Conservation (phyloP, 805 yeast species). For the Yamadazyma phyllophila region DNA sequence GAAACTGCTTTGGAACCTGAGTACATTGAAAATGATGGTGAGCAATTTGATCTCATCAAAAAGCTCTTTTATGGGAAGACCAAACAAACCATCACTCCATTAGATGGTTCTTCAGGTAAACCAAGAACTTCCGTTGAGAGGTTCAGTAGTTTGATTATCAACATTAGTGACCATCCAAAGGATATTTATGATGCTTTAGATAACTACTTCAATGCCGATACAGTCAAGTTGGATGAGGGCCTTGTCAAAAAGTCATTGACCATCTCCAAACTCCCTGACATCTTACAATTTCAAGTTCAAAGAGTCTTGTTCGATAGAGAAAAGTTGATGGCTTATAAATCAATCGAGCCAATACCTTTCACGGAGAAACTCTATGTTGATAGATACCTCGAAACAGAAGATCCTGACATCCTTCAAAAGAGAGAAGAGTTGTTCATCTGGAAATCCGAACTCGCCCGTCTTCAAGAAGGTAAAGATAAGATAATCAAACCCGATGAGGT, state of each 20-base stretch:
- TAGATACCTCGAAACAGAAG: slow-evolving; percentile 74
- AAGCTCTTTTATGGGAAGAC: slow-evolving; percentile 82
- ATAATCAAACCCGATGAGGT: slow-evolving; percentile 42
- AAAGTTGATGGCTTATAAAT: slow-evolving; percentile 72
- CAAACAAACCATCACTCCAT: slow-evolving; percentile 67
- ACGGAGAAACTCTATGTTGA: slow-evolving; percentile 79
- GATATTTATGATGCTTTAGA: slow-evolving; percentile 90
- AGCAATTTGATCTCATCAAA: slow-evolving; percentile 81
- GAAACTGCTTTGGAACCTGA: slow-evolving; percentile 82
- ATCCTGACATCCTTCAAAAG: slow-evolving; percentile 49
- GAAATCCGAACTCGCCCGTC: slow-evolving; percentile 51
- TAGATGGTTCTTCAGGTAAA: slow-evolving; percentile 26
- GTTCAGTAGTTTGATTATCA: slow-evolving; percentile 77
- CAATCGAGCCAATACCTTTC: slow-evolving; percentile 78
- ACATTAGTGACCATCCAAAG: slow-evolving; percentile 84
- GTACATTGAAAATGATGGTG: slow-evolving; percentile 60
- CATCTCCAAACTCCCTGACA: slow-evolving; percentile 68
- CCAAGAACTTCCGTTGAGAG: slow-evolving; percentile 54
- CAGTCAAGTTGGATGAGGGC: slow-evolving; percentile 67
- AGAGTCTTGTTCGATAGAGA: slow-evolving; percentile 86
- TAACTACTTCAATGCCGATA: slow-evolving; percentile 73
- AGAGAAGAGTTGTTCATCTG: slow-evolving; percentile 60
- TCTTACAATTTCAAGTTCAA: slow-evolving; percentile 89
- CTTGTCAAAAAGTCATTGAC: slow-evolving; percentile 71
- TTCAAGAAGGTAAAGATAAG: slow-evolving; percentile 43